Evolutionary conservation across 148 eudicot species (phyloP).

Genomic region (Tetragonia tetragonoides): DNA sequence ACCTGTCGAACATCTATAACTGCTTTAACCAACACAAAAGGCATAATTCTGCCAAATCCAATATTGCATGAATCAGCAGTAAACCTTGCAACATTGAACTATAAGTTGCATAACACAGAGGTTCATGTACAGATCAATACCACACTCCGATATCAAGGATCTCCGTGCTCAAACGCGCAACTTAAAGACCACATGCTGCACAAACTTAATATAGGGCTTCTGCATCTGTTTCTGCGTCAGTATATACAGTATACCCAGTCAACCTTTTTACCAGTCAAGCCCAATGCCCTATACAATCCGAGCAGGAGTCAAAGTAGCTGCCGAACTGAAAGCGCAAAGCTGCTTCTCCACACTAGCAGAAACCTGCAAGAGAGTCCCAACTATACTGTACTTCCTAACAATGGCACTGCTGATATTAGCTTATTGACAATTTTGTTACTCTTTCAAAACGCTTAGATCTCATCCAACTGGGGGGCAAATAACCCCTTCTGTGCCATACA

Average conservation of each 20-base stretch:
- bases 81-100: conserved; percentile 8
- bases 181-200: conserved; percentile 22
- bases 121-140: not conserved
- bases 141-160: conserved; percentile 9
- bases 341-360: conserved; percentile 19
- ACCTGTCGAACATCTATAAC: conserved; percentile 1
- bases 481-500: conserved; percentile 12
- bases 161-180: conserved; percentile 3
- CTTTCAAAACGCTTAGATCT: conserved; percentile 16
- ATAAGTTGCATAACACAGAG: not conserved
- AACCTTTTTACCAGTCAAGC: conserved; percentile 18
- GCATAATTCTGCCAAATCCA: conserved; percentile 5
- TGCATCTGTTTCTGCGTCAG: conserved; percentile 12
- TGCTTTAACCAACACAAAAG: conserved; percentile 2
- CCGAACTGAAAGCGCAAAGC: conserved; percentile 18
- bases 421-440: conserved; percentile 19
- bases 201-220: conserved; percentile 15
- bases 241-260: conserved; percentile 34
- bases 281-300: conserved; percentile 28
- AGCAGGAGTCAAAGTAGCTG: conserved; percentile 26
- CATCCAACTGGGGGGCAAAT: conserved; percentile 17
- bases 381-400: conserved; percentile 19
- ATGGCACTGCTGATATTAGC: conserved; percentile 17
- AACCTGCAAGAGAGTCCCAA: conserved; percentile 17
- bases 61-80: conserved; percentile 8